Evolutionary conservation across 768 basidiomycete species (phyloP), one percentile per base, ranked within the genome.

Genomic region (Mycena sanguinolenta): DNA sequence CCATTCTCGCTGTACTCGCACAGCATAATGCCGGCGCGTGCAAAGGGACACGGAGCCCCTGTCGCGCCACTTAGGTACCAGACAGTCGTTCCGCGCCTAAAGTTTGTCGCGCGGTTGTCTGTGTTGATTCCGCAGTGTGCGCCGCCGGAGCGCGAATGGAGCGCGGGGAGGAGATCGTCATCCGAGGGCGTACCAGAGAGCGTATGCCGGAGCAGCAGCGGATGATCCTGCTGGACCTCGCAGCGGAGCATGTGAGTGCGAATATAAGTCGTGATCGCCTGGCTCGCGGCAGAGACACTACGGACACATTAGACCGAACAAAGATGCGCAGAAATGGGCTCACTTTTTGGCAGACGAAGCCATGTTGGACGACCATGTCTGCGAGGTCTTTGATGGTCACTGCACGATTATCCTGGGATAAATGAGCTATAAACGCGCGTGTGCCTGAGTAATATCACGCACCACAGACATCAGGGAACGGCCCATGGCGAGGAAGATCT

Each of bases 341-440:
- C 73, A 95, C 93, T 92, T 94, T n/a, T 83, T 93, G 92, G 79
- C 92, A 93, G 67, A 87, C 82, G 23, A 94, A 84, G 59, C 93
- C 93, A 75, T 84, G 87, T 70, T 82, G 83, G 71, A 90, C 84
- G 42, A 89, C 86, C 82, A 90, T 88, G 74, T 94, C 91, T 36
- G 93, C 90, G 63, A 95, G 88, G 82, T 95, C 93, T 79, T 94
- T 95, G 82, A 94, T 91, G 49, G 93, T 94, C 90, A 94, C 92
- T 55, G 93, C 93, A 58, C 92, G 89, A 80, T 95, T 95, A 76
- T 91, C 88, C 92, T 93, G 65, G 25, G 49, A 44, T 3, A 69
- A 53, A 61, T 70, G 59, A 75, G 52, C 34, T 53, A 67, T 53
- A 57, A 63, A 71, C 69, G 44, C 61, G 23, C 68, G 73, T 60